Evolutionary conservation across 805 yeast species (phyloP), one percentile per base, ranked within the genome.

Genomic region (Ogataea degrootiae): DNA sequence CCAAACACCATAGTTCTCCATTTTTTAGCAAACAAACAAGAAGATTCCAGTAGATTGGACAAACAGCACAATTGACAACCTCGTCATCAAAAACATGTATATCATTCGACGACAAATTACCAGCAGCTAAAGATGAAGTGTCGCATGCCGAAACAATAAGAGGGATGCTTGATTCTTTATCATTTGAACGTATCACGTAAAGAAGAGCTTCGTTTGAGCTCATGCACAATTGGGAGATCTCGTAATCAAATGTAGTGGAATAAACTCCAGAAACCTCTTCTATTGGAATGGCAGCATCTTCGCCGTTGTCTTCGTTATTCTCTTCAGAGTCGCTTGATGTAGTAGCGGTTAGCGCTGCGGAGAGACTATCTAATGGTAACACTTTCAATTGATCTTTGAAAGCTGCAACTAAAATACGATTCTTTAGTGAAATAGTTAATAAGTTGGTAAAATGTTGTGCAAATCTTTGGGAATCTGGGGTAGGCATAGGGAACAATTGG

Each of bases 171-270:
- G 36, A 37, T 6, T 37, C 44, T 15, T 37, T 36, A 21, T 44
- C 35, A 8, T 54, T 52, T 12, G 35, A 39, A 41, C 46, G 45
- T 14, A 58, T 54, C 1, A 56, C 19, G 21, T 58, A 44, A 3
- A 63, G 43, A 4, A 38, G 29, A 2, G 53, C 35, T 39, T 60
- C 63, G 41, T 58, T 53, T 11, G 59, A 37, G 39, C 49, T 61
- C 9, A 63, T 37, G 19, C 42, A 44, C 2, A 63, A 39, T 37
- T 63, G 66, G 14, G 51, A 42, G 5, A 59, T 42, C 26, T 45
- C 39, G 8, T 29, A 36, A 2, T 39, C 46, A 5, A 47, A 26
- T 2, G 23, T 29, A 6, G 43, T 41, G 5, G 43, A 35, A 2
- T 29, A 33, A 14, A 26, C 23, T 15, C 31, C 22, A 6, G 22